Evolutionary conservation across 2,329 filamentous ascomycete genomes (phyloP).

Genomic region (Penicillium sp.): DNA sequence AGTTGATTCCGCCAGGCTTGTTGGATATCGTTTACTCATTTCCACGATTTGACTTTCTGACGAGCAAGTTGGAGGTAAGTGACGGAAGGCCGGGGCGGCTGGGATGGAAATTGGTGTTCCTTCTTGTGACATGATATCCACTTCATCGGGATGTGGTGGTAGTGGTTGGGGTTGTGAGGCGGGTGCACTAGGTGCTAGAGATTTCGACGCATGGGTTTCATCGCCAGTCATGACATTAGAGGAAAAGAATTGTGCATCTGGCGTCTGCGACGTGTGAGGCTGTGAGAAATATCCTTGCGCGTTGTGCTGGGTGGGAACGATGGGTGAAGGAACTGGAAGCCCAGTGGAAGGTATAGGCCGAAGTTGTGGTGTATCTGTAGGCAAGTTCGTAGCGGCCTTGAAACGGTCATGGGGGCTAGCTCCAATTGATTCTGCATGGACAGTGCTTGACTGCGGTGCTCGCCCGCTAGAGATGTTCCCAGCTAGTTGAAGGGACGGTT

Average conservation of each 20-base stretch:
- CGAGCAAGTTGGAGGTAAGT: too few relatives aligned
- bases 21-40: too few relatives aligned
- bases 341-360: constrained; percentile 41
- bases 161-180: too few relatives aligned
- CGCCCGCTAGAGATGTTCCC: constrained; percentile 12
- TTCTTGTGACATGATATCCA: too few relatives aligned
- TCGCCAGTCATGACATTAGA: too few relatives aligned
- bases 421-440: not conserved
- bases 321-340: constrained; percentile 41
- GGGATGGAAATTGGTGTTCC: too few relatives aligned
- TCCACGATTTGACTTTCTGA: too few relatives aligned
- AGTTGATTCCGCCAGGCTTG: too few relatives aligned
- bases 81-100: too few relatives aligned
- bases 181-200: too few relatives aligned
- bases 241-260: constrained; percentile 4
- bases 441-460: constrained; percentile 5
- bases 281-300: constrained; percentile 34
- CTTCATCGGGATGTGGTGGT: too few relatives aligned
- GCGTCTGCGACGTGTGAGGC: constrained; percentile 9
- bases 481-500: constrained; percentile 18
- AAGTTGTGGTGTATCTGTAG: constrained; percentile 39
- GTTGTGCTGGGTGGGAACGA: constrained; percentile 29
- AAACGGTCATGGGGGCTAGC: constrained; percentile 2
- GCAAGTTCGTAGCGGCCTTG: constrained; percentile 16
- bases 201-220: too few relatives aligned